Base-by-base conservation (phyloP, 2,329 filamentous ascomycete genomes). In the Sporothrix globosa region DNA sequence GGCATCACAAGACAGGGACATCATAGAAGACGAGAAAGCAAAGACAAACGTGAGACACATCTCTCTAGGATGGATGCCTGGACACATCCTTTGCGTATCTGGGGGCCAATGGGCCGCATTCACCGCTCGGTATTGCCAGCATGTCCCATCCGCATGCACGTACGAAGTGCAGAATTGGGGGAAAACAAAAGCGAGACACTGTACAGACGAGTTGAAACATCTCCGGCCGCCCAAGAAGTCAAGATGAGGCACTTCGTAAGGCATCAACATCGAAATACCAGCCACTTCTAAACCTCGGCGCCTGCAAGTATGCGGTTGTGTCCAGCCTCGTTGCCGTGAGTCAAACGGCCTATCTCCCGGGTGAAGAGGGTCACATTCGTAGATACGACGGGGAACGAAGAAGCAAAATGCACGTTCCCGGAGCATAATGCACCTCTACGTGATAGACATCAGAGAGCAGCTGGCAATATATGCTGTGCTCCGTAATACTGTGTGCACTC, bases 241-340 rank as follows among this genome's bases (percentile, higher is more conserved):
- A 60, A 34, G 34, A 34, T 19, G 56, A 60, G 56, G 56, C 56
- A 44, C 34, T 17, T 44, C 39, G 58, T 61, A 61, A 61, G 58
- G 58, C 58, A 46, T 61, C 30, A 39, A 39, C 58, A 61, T 61
- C 54, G 17, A 39, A 21, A 46, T 21, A 46, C 27, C 21, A 21
- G n/a, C 58, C 21, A 13, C 39, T 19, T 61, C 54, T 30, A n/a
- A 39, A 14, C 4, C 58, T 24, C 39, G n/a, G 17, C 17, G n/a
- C 46, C 9, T n/a, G 53, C 21, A 41, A 21, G 24, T 27, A 17
- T 21, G 58, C 13, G 9, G 4, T 1, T 27, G 7, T 61, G n/a
- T 6, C 17, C 39, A 39, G 39, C 39, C 39, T 44, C 39, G 14
- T 27, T 44, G n/a, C 17, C 39, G 56, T 44, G 39, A 27, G 11